Evolutionary conservation across 2,329 filamentous ascomycete species (phyloP), one percentile per base, ranked within the genome.

Genomic region (Alternaria arborescens): DNA sequence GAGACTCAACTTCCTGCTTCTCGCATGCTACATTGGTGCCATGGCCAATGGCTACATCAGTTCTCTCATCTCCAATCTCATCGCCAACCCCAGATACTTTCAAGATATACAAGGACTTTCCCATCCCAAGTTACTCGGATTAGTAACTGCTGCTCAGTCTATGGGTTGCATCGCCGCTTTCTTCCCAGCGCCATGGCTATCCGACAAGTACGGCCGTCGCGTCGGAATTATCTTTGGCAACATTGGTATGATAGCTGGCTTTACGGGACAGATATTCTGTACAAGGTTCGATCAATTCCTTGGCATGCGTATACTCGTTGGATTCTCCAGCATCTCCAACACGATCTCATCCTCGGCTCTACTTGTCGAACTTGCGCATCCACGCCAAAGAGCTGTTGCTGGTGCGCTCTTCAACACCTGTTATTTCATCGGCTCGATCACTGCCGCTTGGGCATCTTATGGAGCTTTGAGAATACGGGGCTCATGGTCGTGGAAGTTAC

Each of bases 11-110:
- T 50, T 66, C 26, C 52, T 66, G 34, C 61, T 69, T 20, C 52
- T 65, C 12, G 26, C 65, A n/a, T 61, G 63, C 52, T 69, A 69
- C 47, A 53, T 68, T 8, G 67, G 62, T n/a, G 67, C 67, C 41
- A 65, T 64, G 8, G 30, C 59, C 4, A 68, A 68, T 20, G 67
- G 63, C 38, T 69, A 69, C 53, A 50, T 59, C 32, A 66, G 61
- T 40, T 60, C 67, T 3, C 65, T 68, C 18, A 68, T 69, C 20
- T 65, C 65, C 26, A 65, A 41, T 30, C 61, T 69, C 4, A 59
- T 68, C 4, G 34, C 67, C 28, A 66, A 69, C 30, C 63, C 61
- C 4, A 43, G 44, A 18, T 69, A 58, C 56, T 48, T 53, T 8
- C 14, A 43, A 10, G 52, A 62, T 20, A 47, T 69, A 18, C n/a